Conservation (phyloP, 139 green algal genomes). For the Diplosphaera chodatii region DNA sequence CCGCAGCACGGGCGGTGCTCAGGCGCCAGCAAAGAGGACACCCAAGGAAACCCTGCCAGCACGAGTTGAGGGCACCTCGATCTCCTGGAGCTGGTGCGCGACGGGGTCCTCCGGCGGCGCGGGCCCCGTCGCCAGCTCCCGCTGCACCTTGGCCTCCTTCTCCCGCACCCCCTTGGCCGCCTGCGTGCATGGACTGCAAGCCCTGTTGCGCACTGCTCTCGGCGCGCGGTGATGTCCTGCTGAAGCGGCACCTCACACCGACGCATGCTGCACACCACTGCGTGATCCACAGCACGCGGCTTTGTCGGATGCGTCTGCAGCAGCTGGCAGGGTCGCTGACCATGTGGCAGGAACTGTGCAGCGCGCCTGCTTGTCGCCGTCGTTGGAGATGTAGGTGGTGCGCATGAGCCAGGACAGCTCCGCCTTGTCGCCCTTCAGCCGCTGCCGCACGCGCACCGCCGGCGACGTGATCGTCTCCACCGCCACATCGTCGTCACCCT, state of each 20-base stretch:
- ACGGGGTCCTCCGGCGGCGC: constrained; percentile 3
- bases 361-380: not conserved
- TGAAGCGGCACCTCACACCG: too few species aligned
- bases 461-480: not conserved
- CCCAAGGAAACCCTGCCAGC: too few species aligned
- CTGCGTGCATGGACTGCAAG: not conserved
- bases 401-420: constrained; percentile 60
- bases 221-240: too few species aligned
- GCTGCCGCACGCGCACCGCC: not conserved
- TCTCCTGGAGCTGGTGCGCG: constrained; percentile 24
- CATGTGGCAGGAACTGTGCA: not conserved
- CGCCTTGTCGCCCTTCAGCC: constrained; percentile 2
- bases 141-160: constrained; percentile 3
- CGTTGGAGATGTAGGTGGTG: constrained; percentile 58
- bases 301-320: too few species aligned
- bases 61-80: constrained; percentile 30
- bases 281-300: too few species aligned
- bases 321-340: too few species aligned
- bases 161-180: constrained; percentile 7
- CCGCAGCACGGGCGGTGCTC: too few species aligned
- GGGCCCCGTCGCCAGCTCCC: not conserved
- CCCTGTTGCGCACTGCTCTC: too few species aligned
- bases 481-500: not conserved
- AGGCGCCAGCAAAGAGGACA: too few species aligned
- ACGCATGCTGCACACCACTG: too few species aligned